These are phyloP conservation scores for Tieghemostelium lacteum DNA, from an alignment of 78 protist species.

Conservation along the genomic window DNA sequence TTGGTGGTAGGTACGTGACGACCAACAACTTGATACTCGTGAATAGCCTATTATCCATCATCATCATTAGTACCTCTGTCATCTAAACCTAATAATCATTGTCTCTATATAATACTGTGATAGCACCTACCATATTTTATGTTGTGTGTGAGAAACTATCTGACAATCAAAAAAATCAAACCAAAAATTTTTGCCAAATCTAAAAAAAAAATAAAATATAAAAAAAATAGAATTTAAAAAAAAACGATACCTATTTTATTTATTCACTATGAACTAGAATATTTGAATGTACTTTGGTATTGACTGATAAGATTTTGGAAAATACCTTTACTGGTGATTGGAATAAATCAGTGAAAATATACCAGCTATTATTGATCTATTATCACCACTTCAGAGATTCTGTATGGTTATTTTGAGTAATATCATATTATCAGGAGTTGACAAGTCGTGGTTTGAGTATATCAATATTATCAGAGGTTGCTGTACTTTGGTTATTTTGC, in stretches of 20 bases:
- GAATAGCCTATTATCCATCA: conserved; percentile 28
- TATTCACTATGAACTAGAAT: conserved; percentile 37
- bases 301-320: conserved; percentile 31
- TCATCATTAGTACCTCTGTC: background rate
- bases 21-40: conserved; percentile 94
- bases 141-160: background rate
- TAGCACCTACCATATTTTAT: background rate
- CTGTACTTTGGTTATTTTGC: too few species aligned
- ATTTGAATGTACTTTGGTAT: conserved; percentile 17
- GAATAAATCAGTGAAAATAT: conserved; percentile 18
- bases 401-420: too few species aligned
- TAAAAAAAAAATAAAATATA: background rate
- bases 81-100: background rate
- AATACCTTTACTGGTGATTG: conserved; percentile 12
- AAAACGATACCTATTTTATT: too few species aligned
- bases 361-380: too few species aligned
- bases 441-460: too few species aligned
- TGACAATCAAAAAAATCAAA: background rate
- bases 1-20: conserved; percentile 88
- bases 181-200: background rate
- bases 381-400: too few species aligned
- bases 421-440: too few species aligned
- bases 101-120: too few species aligned
- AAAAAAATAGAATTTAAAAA: too few species aligned
- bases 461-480: too few species aligned